These are phyloP conservation scores for Kazachstania sp. DNA, from an alignment of 1,139 yeast species.

Conservation along the genomic window DNA sequence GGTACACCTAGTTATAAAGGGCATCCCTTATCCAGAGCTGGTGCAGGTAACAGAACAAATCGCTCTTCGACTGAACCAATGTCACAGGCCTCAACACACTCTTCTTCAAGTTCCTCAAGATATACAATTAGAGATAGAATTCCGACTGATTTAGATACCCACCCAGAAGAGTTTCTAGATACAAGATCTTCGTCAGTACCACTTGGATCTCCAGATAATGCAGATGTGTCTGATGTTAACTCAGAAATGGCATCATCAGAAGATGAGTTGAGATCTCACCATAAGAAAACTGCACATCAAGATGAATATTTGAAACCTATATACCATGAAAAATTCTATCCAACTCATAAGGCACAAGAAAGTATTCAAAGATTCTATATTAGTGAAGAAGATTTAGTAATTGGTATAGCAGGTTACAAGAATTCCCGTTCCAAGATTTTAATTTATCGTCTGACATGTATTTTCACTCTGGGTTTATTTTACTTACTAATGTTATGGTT, in stretches of 20 bases:
- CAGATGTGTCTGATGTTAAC: conserved; percentile 14
- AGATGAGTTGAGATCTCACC: conserved; percentile 21
- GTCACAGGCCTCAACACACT: conserved; percentile 23
- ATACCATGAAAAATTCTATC: conserved; percentile 37
- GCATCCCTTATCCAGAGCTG: conserved; percentile 13
- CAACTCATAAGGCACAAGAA: conserved; percentile 38
- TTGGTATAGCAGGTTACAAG: conserved; percentile 86
- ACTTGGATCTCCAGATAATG: conserved; percentile 12
- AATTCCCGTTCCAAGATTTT: conserved; percentile 41
- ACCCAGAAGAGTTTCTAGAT: conserved; percentile 20
- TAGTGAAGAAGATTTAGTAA: conserved; percentile 89
- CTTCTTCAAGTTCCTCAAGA: conserved; percentile 31
- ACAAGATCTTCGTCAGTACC: conserved; percentile 17
- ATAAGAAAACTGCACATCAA: conserved; percentile 19
- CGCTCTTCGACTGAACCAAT: neutral
- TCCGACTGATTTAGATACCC: conserved; percentile 33
- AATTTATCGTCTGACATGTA: conserved; percentile 48
- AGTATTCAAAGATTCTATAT: conserved; percentile 75
- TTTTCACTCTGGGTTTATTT: conserved; percentile 58
- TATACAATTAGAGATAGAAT: conserved; percentile 40
- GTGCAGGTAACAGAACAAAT: conserved; percentile 2
- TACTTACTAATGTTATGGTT: conserved; percentile 76
- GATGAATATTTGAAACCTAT: conserved; percentile 30
- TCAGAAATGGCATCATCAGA: conserved; percentile 19
- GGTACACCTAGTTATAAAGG: conserved; percentile 11